Conservation (phyloP, 495 filamentous ascomycete species). For the Rhizodiscina lignyota region DNA sequence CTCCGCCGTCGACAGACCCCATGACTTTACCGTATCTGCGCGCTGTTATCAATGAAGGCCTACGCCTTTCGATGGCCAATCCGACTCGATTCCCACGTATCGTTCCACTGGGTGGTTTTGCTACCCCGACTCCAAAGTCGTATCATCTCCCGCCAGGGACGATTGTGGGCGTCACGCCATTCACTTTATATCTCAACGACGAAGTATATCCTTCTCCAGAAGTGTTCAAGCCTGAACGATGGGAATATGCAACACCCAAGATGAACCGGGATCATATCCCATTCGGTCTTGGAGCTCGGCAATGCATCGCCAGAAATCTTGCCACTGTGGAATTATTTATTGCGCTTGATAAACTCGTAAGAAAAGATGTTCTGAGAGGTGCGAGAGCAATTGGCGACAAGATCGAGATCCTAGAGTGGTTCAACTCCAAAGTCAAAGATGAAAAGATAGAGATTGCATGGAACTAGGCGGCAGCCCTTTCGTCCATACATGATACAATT, state of each 20-base stretch:
- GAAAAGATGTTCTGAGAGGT: constrained; percentile 24
- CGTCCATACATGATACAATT: too few relatives aligned
- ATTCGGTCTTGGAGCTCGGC: constrained; percentile 30
- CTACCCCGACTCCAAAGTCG: neutral
- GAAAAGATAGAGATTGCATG: constrained; percentile 11
- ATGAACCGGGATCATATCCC: constrained; percentile 28
- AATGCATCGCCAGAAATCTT: constrained; percentile 34
- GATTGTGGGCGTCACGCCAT: neutral
- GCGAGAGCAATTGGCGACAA: constrained; percentile 19
- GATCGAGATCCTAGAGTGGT: constrained; percentile 34
- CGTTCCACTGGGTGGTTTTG: constrained; percentile 25
- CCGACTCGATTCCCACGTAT: constrained; percentile 30
- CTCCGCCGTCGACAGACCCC: constrained; percentile 14
- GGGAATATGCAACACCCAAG: constrained; percentile 23
- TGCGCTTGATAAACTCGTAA: constrained; percentile 21
- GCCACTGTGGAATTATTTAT: constrained; percentile 25
- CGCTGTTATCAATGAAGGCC: constrained; percentile 27
- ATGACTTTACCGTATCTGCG: constrained; percentile 24
- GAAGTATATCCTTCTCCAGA: constrained; percentile 25
- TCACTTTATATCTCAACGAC: constrained; percentile 27
- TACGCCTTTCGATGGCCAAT: constrained; percentile 31
- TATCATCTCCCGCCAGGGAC: constrained; percentile 2
- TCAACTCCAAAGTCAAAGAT: constrained; percentile 24
- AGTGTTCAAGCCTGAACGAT: constrained; percentile 33
- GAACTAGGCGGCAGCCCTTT: too few relatives aligned